Evolutionary conservation across 2,329 filamentous ascomycete species (phyloP).

Genomic region (Cercospora sp.): DNA sequence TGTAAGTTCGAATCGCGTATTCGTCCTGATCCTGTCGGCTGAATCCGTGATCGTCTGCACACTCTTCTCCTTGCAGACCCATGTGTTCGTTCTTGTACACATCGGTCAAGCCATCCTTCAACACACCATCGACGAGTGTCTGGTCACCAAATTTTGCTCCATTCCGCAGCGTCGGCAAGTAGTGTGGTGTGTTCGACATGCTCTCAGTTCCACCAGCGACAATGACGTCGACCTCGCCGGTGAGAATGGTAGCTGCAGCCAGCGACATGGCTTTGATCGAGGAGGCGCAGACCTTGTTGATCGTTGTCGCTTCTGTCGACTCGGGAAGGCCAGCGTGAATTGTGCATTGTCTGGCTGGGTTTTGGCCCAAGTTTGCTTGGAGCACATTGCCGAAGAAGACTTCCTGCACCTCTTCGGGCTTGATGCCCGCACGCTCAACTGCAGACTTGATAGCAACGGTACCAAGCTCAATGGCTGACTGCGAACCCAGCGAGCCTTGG

Average conservation of each 20-base stretch:
- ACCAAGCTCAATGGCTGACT: slow-evolving; percentile 83
- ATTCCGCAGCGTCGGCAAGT: slow-evolving; percentile 80
- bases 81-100: slow-evolving; percentile 96
- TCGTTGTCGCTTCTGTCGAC: slow-evolving; percentile 79
- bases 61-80: slow-evolving; percentile 91
- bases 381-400: slow-evolving; percentile 98
- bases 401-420: slow-evolving; percentile 87
- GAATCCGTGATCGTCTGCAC: slow-evolving; percentile 78
- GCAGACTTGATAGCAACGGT: slow-evolving; percentile 81
- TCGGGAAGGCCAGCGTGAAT: slow-evolving; percentile 82
- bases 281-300: slow-evolving; percentile 99
- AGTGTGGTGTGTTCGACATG: slow-evolving; percentile 98
- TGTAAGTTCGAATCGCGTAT: slow-evolving; percentile 92
- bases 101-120: slow-evolving; percentile 93
- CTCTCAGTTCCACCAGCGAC: slow-evolving; percentile 95
- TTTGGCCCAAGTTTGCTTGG: slow-evolving; percentile 92
- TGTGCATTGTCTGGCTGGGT: slow-evolving; percentile 91
- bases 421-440: slow-evolving; percentile 82
- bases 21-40: slow-evolving; percentile 85
- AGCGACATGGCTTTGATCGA: slow-evolving; percentile 92
- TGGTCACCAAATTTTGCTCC: slow-evolving; percentile 95
- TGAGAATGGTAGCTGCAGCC: slow-evolving; percentile 95
- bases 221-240: slow-evolving; percentile 87
- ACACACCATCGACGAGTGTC: slow-evolving; percentile 81
- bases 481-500: slow-evolving; percentile 84